These are phyloP conservation scores for Arthromyces matolae DNA, from an alignment of 768 basidiomycete genomes.

Conservation along the genomic window DNA sequence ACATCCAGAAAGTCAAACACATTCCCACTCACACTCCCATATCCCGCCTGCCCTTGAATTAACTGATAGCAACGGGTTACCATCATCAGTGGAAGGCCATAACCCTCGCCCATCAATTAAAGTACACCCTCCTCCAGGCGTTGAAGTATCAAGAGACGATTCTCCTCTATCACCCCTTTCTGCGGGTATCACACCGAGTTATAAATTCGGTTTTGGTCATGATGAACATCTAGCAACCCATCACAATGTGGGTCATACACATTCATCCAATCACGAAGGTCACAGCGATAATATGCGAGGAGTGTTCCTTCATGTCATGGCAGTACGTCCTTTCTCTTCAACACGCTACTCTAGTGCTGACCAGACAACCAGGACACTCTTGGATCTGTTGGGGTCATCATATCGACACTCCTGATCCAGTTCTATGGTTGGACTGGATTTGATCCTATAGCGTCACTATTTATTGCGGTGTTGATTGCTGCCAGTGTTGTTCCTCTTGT, in stretches of 20 bases:
- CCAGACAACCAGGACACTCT: constrained; percentile 69
- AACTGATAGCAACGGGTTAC: constrained; percentile 9
- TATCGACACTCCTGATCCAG: constrained; percentile 93
- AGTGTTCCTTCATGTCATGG: constrained; percentile 96
- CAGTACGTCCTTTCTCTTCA: constrained; percentile 45
- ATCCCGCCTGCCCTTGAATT: constrained; percentile 13
- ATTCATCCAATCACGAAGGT: constrained; percentile 63
- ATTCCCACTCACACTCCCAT: constrained; percentile 29
- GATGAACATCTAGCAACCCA: constrained; percentile 49
- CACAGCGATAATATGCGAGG: constrained; percentile 99
- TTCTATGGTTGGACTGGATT: constrained; percentile 98
- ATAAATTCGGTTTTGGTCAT: constrained; percentile 47
- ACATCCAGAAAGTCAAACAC: constrained; percentile 19
- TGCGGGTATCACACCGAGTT: constrained; percentile 52
- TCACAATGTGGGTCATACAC: constrained; percentile 39
- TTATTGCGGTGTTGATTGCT: constrained; percentile 93
- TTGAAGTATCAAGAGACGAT: constrained; percentile 9
- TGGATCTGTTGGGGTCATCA: constrained; percentile 96
- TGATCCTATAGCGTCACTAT: constrained; percentile 95
- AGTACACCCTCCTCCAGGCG: constrained; percentile 22
- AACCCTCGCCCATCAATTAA: constrained; percentile 40
- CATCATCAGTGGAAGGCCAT: constrained; percentile 30
- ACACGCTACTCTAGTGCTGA: constrained; percentile 1
- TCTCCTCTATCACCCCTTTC: constrained; percentile 20
- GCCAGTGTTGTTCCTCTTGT: constrained; percentile 95